These are phyloP conservation scores for Calonectria pseudoturangicola DNA, from an alignment of 2,329 filamentous ascomycete species.

Conservation along the genomic window DNA sequence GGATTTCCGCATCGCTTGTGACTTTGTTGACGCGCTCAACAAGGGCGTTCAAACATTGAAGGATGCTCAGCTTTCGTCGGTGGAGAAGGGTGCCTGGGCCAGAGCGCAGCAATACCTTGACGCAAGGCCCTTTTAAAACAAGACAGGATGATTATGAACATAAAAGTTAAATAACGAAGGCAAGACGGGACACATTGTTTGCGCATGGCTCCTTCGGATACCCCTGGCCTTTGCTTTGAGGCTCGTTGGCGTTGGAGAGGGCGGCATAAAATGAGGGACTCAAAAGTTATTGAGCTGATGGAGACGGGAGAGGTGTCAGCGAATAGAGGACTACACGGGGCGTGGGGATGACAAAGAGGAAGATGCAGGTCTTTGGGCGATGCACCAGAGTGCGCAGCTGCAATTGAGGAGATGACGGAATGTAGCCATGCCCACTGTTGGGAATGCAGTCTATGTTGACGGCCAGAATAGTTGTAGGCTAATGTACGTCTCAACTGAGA, in stretches of 20 bases:
- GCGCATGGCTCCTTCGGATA: conserved; percentile 50
- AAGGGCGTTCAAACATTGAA: conserved; percentile 74
- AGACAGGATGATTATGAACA: conserved; percentile 45
- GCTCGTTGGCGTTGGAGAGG: conserved; percentile 54
- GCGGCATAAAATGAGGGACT: conserved; percentile 49
- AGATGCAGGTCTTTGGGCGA: conserved; percentile 15
- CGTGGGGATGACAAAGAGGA: conserved; percentile 47
- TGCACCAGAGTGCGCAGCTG: conserved; percentile 13
- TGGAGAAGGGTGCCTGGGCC: conserved; percentile 72
- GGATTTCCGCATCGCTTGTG: conserved; percentile 74
- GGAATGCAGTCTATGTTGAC: conserved; percentile 32
- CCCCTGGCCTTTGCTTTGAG: conserved; percentile 49
- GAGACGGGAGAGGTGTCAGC: conserved; percentile 45
- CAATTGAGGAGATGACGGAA: conserved; percentile 19
- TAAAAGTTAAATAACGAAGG: conserved; percentile 45
- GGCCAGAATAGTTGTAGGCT: conserved; percentile 30
- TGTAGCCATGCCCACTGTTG: conserved; percentile 35
- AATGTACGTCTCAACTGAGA: conserved; percentile 33
- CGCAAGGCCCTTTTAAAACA: conserved; percentile 62
- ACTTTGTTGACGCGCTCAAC: conserved; percentile 75
- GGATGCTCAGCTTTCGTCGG: conserved; percentile 66
- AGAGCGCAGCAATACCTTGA: conserved; percentile 73
- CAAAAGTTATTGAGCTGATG: conserved; percentile 53
- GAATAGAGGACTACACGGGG: conserved; percentile 36
- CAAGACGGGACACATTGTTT: conserved; percentile 44